Evolutionary conservation across 139 green algal species (phyloP).

Genomic region (Chlorella sp.): DNA sequence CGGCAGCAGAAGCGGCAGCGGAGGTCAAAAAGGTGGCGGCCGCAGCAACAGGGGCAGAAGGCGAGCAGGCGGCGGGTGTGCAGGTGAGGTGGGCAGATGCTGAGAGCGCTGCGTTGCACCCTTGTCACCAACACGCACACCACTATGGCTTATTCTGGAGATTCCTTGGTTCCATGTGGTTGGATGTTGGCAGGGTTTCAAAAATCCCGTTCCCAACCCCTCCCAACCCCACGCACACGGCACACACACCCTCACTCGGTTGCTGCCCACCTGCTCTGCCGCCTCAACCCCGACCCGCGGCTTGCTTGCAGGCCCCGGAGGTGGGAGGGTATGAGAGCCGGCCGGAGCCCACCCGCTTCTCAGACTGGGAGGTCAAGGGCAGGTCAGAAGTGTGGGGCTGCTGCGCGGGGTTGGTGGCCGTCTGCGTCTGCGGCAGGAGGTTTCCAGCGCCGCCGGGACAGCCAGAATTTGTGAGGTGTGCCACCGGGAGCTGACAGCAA

Average conservation of each 20-base stretch:
- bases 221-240: not conserved
- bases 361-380: conserved; percentile 57
- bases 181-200: not conserved
- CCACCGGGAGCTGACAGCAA: not conserved
- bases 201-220: not conserved
- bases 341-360: conserved; percentile 38
- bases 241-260: not conserved
- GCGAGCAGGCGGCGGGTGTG: not conserved
- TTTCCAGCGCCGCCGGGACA: not conserved
- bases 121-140: no score
- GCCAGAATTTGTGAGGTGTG: not conserved
- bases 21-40: not conserved
- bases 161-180: not conserved
- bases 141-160: not conserved
- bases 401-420: not conserved
- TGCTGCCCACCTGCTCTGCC: not conserved
- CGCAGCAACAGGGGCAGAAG: not conserved
- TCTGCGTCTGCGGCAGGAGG: not conserved
- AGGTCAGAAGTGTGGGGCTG: conserved; percentile 43
- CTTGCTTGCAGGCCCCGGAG: not conserved
- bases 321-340: not conserved
- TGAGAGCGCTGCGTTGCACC: not conserved
- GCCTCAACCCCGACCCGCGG: not conserved
- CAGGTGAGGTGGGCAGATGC: not conserved
- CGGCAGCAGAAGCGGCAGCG: not conserved